These are phyloP conservation scores for Vanilla planifolia DNA, from an alignment of 106 monocot species.

Conservation along the genomic window DNA sequence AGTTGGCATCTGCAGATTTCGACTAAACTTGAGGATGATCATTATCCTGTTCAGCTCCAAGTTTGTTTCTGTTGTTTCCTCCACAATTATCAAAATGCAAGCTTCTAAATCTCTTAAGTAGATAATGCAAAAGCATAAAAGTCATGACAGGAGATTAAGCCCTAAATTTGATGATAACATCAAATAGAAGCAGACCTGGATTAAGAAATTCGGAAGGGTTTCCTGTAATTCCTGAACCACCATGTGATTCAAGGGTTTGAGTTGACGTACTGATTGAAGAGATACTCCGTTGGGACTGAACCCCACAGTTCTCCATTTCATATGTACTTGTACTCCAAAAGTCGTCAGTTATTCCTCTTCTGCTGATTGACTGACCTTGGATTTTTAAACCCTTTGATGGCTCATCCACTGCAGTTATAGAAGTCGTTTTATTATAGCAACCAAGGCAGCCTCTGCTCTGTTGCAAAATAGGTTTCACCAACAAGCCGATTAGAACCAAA, in stretches of 20 bases:
- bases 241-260: constrained; percentile 43
- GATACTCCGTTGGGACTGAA: constrained; percentile 82
- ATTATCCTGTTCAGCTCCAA: too few relatives aligned
- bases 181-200: constrained; percentile 57
- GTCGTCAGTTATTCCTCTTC: constrained; percentile 58
- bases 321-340: constrained; percentile 91
- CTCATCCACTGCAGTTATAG: constrained; percentile 84
- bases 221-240: constrained; percentile 42
- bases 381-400: constrained; percentile 85
- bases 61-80: too few relatives aligned
- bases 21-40: too few relatives aligned
- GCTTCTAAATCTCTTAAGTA: too few relatives aligned
- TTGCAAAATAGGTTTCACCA: too few relatives aligned
- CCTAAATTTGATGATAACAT: too few relatives aligned
- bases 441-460: constrained; percentile 99
- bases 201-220: constrained; percentile 71
- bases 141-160: too few relatives aligned
- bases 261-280: constrained; percentile 77
- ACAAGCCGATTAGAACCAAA: too few relatives aligned
- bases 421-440: constrained; percentile 72
- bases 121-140: too few relatives aligned
- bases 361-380: constrained; percentile 58
- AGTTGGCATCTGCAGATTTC: too few relatives aligned
- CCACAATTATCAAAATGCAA: too few relatives aligned
- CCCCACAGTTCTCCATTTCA: constrained; percentile 86